Percentiles rank a stretch among this genome's conserved stretches.
Conservation (phyloP, 108 stramenopile species). For the Nitzschia sp. region DNA sequence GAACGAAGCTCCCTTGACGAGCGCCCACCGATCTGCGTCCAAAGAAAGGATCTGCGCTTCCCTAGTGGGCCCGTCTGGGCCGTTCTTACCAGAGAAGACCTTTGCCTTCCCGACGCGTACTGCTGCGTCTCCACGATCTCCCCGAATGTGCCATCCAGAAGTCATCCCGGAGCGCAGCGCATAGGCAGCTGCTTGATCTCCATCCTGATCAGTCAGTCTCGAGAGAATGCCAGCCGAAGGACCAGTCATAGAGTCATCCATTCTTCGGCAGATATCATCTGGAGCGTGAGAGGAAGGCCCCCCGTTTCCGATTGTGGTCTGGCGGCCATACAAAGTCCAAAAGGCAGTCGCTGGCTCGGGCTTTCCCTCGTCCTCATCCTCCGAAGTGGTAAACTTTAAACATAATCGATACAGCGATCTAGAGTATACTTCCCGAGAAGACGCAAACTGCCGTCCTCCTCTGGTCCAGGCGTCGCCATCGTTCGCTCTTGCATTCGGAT, state of each 20-base stretch:
- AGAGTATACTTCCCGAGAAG: conserved; percentile 84
- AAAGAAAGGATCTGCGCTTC: conserved; percentile 80
- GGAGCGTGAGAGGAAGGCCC: conserved; percentile 68
- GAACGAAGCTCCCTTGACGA: conserved; percentile 84
- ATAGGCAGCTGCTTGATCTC: conserved; percentile 75
- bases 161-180: conserved; percentile 83
- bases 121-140: conserved; percentile 87
- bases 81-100: conserved; percentile 55
- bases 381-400: conserved; percentile 90
- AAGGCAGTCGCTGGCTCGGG: conserved; percentile 90
- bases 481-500: conserved; percentile 1
- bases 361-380: conserved; percentile 91
- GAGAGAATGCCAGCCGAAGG: conserved; percentile 79
- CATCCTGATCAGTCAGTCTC: conserved; percentile 71
- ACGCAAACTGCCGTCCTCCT: conserved; percentile 82
- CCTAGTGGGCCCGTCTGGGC: conserved; percentile 41
- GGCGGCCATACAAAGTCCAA: conserved; percentile 83
- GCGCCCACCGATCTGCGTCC: conserved; percentile 87
- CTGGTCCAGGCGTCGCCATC: conserved; percentile 65
- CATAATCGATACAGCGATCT: conserved; percentile 79
- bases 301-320: conserved; percentile 87
- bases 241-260: conserved; percentile 90
- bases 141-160: conserved; percentile 84
- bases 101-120: conserved; percentile 89
- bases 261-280: conserved; percentile 87